Percentiles rank a stretch among this genome's conserved stretches.
These are phyloP conservation scores for Mytilinidion resinicola DNA, from an alignment of 495 filamentous ascomycete species.

Conservation along the genomic window DNA sequence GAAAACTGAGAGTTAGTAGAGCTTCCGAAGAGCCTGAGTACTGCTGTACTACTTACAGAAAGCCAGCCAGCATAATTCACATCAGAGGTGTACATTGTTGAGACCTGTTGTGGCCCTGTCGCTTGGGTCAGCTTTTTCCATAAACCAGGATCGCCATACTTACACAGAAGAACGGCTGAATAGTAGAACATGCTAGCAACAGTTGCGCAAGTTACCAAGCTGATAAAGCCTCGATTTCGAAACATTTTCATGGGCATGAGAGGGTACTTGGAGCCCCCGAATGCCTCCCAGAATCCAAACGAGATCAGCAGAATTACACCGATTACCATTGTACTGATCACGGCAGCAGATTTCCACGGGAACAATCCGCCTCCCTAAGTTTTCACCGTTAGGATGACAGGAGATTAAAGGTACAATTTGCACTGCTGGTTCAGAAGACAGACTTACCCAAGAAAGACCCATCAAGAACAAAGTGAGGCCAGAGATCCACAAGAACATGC, in stretches of 20 bases:
- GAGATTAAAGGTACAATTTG: neutral
- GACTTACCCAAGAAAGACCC: slow-evolving; percentile 15
- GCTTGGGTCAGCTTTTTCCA: neutral
- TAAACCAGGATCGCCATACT: no score
- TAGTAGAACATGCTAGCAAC: slow-evolving; percentile 24
- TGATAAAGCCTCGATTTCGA: slow-evolving; percentile 16
- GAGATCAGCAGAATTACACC: slow-evolving; percentile 11
- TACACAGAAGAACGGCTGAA: slow-evolving; percentile 7
- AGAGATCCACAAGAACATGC: slow-evolving; percentile 15
- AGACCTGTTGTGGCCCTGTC: slow-evolving; percentile 16
- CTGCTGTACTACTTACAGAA: neutral
- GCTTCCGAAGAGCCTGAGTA: neutral
- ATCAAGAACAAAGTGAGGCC: slow-evolving; percentile 18
- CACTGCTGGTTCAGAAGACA: neutral
- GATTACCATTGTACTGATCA: slow-evolving; percentile 16
- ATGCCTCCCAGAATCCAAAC: slow-evolving; percentile 17
- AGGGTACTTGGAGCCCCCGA: slow-evolving; percentile 13
- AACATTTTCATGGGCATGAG: slow-evolving; percentile 22
- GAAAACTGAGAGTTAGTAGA: neutral
- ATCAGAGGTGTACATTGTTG: slow-evolving; percentile 15
- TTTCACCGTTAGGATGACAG: neutral
- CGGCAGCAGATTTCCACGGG: slow-evolving; percentile 21
- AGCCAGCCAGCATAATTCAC: slow-evolving; percentile 8
- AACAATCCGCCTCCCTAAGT: slow-evolving; percentile 11
- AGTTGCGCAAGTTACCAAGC: slow-evolving; percentile 16